A percentile compares a stretch with the other conserved stretches of the same genome.
Conservation (phyloP, 2,329 filamentous ascomycete species). For the Aspergillus luchuensis region DNA sequence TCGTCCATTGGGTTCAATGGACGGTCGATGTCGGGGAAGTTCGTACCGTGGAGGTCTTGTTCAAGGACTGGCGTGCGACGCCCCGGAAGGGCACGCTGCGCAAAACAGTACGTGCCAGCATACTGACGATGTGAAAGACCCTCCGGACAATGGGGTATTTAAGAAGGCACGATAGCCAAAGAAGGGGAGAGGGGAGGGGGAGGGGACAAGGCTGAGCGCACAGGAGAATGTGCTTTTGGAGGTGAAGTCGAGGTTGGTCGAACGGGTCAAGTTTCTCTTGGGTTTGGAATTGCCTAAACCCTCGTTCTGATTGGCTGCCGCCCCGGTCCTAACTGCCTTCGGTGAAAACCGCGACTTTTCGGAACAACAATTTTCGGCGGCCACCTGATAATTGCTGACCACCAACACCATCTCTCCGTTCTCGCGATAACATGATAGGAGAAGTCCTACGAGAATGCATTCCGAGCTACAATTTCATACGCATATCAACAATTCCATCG, state of each 20-base stretch:
- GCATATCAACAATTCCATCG: too few species aligned
- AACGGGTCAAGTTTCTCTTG: slow-evolving; percentile 39
- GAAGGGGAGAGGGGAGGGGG: slow-evolving; percentile 32
- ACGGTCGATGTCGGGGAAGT: slow-evolving; percentile 41
- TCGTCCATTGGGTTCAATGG: slow-evolving; percentile 33
- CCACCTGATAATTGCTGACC: slow-evolving; percentile 1
- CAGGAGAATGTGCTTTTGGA: slow-evolving; percentile 37
- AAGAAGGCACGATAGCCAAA: slow-evolving; percentile 36
- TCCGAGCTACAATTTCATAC: background rate
- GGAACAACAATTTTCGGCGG: slow-evolving; percentile 31
- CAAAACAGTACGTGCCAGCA: slow-evolving; percentile 92
- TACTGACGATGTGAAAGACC: slow-evolving; percentile 56
- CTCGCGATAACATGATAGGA: background rate
- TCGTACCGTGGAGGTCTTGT: slow-evolving; percentile 75
- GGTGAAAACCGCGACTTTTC: slow-evolving; percentile 43
- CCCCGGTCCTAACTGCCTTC: slow-evolving; percentile 31
- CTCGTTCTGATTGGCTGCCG: slow-evolving; percentile 39
- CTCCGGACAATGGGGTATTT: slow-evolving; percentile 38
- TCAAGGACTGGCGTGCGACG: slow-evolving; percentile 72
- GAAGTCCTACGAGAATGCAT: background rate
- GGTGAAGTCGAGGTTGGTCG: slow-evolving; percentile 40
- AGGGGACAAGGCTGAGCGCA: slow-evolving; percentile 28
- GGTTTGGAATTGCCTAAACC: slow-evolving; percentile 41
- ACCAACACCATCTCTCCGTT: background rate
- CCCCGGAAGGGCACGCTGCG: slow-evolving; percentile 85